These are phyloP conservation scores for Helichrysum umbraculigerum DNA, from an alignment of 129 eudicot genomes.

Conservation along the genomic window DNA sequence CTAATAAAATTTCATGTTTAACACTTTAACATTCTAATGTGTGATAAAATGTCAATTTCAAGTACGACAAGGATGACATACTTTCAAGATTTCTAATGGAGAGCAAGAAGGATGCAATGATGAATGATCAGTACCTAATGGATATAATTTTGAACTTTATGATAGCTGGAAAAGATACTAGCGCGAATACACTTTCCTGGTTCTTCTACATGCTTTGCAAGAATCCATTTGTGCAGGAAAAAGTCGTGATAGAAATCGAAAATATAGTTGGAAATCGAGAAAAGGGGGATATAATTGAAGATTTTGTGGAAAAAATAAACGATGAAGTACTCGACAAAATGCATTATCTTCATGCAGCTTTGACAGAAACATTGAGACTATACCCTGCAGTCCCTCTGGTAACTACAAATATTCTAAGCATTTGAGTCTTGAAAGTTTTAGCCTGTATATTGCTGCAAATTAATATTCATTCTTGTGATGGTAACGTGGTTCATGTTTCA, in stretches of 20 bases:
- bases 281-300: conserved; percentile 29
- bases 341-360: conserved; percentile 45
- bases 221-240: conserved; percentile 65
- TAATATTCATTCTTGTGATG: not conserved
- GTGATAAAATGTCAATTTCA: conserved; percentile 8
- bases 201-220: conserved; percentile 72
- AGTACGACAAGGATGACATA: conserved; percentile 62
- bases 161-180: conserved; percentile 70
- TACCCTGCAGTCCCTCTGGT: conserved; percentile 34
- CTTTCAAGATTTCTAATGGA: conserved; percentile 73
- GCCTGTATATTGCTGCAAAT: not conserved
- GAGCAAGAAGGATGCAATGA: conserved; percentile 56
- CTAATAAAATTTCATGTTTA: not conserved
- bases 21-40: not conserved
- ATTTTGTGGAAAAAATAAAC: conserved; percentile 43
- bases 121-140: conserved; percentile 66
- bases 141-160: conserved; percentile 75
- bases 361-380: conserved; percentile 25
- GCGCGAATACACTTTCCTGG: conserved; percentile 73
- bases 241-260: conserved; percentile 51
- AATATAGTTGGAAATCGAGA: conserved; percentile 15
- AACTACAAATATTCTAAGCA: not conserved
- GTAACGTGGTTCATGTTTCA: too few relatives aligned
- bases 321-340: conserved; percentile 70
- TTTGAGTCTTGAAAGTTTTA: not conserved